phyloP scores from a whole-genome alignment of 2,329 filamentous ascomycete genomes.

The Aspergillus glaucus region DNA sequence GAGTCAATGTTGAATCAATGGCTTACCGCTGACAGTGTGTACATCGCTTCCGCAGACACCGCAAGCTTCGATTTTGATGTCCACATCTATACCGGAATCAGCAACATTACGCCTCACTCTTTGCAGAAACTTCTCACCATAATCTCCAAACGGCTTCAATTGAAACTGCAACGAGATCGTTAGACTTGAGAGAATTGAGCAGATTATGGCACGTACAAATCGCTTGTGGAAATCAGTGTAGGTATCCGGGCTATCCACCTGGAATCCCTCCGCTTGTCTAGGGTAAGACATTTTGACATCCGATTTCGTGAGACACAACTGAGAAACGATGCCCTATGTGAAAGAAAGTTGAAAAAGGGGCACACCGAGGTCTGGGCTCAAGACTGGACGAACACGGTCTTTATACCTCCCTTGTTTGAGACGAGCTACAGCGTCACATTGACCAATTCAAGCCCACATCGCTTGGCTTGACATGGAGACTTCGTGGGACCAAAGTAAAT shows the following conservation, averaged over 20 bases:
- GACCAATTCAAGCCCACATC: too few relatives aligned
- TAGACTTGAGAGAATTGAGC: background rate
- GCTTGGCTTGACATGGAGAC: too few relatives aligned
- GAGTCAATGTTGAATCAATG: too few relatives aligned
- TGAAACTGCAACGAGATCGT: constrained; percentile 51
- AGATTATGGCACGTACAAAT: constrained; percentile 35
- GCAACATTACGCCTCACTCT: background rate
- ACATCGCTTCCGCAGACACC: constrained; percentile 69
- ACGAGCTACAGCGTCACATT: too few relatives aligned
- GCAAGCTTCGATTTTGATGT: constrained; percentile 74
- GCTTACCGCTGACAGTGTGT: constrained; percentile 55
- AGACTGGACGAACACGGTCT: too few relatives aligned
- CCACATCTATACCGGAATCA: constrained; percentile 54
- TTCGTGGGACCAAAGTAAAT: too few relatives aligned
- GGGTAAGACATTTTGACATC: constrained; percentile 37
- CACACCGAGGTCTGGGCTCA: too few relatives aligned
- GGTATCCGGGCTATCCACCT: constrained; percentile 60
- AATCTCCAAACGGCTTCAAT: constrained; percentile 78
- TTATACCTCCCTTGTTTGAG: too few relatives aligned
- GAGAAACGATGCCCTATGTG: too few relatives aligned
- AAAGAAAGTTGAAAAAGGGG: too few relatives aligned
- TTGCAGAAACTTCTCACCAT: constrained; percentile 34
- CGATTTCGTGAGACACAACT: too few relatives aligned
- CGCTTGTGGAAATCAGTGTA: constrained; percentile 54
- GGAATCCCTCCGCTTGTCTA: constrained; percentile 42